phyloP scores from a whole-genome alignment of 2,329 filamentous ascomycete genomes.

The Aspergillus sergii region DNA sequence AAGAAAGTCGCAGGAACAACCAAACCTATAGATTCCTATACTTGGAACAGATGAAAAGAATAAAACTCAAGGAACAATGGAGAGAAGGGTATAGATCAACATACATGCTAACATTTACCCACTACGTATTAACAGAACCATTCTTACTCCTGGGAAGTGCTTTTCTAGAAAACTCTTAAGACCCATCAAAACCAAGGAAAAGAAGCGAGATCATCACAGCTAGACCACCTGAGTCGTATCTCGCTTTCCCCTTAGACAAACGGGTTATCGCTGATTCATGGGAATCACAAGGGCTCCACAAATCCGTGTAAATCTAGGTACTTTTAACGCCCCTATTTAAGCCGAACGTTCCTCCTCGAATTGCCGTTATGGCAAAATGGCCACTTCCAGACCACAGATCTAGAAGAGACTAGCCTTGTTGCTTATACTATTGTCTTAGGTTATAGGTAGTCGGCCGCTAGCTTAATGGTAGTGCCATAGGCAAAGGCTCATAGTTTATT shows the following conservation, averaged over 20 bases:
- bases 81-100: neutral
- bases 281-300: neutral
- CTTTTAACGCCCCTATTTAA: neutral
- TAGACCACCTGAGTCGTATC: neutral
- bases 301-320: neutral
- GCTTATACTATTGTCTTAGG: neutral
- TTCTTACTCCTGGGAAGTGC: neutral
- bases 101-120: neutral
- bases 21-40: neutral
- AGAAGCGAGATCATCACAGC: neutral
- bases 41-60: neutral
- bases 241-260: neutral
- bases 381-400: neutral
- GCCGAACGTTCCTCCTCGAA: neutral
- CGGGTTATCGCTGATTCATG: neutral
- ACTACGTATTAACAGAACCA: neutral
- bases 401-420: neutral
- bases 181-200: neutral
- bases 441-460: neutral
- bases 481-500: neutral
- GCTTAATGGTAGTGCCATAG: neutral
- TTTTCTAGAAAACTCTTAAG: neutral
- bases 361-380: neutral
- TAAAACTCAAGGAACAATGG: neutral
- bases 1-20: neutral